Conservation (phyloP, 73 alveolate species). For the Paramecium bursaria region DNA sequence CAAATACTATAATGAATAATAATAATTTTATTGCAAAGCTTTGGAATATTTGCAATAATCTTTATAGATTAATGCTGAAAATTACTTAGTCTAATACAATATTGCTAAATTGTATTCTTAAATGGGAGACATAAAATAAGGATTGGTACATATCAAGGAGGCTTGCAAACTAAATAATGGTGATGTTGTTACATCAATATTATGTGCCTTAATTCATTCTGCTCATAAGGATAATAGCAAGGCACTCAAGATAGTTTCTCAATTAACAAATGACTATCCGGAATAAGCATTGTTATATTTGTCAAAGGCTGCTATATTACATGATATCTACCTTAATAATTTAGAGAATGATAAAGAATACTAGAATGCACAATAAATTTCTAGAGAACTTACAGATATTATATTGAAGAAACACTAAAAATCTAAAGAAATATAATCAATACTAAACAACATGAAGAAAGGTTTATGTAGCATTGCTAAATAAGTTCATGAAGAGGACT, state of each 20-base stretch:
- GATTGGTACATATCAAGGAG: constrained; percentile 26
- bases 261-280: neutral
- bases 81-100: constrained; percentile 31
- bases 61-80: neutral
- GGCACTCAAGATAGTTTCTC: constrained; percentile 23
- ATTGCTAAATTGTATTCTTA: neutral
- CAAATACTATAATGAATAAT: constrained; percentile 4
- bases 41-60: constrained; percentile 16
- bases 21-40: constrained; percentile 16
- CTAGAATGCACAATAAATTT: neutral
- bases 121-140: constrained; percentile 15
- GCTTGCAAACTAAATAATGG: constrained; percentile 42
- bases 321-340: constrained; percentile 25
- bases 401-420: constrained; percentile 10
- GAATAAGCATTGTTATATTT: constrained; percentile 28
- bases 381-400: neutral
- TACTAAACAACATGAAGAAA: neutral
- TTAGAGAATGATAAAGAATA: constrained; percentile 46
- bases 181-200: neutral
- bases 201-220: constrained; percentile 16
- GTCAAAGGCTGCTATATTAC: constrained; percentile 5
- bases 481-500: too few relatives aligned
- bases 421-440: constrained; percentile 23
- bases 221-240: constrained; percentile 10
- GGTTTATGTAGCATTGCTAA: too few relatives aligned